Evolutionary conservation across 1,139 yeast species (phyloP).

Genomic region (Debaryomycetaceae sp.): DNA sequence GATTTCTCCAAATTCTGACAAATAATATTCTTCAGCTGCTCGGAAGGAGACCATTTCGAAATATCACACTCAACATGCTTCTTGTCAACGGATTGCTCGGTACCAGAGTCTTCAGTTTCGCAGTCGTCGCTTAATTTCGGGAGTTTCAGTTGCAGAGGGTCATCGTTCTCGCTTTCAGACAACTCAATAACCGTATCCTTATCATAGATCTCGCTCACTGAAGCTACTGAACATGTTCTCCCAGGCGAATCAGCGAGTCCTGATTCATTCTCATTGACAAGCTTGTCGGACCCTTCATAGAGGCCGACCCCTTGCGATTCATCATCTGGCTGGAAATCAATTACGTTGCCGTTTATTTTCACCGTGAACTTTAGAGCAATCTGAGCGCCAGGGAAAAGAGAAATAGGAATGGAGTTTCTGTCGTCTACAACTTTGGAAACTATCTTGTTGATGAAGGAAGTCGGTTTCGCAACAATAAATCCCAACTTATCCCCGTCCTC

Average conservation of each 20-base stretch:
- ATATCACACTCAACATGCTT: no score
- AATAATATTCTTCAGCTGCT: background rate
- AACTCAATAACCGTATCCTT: no score
- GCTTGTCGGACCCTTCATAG: background rate
- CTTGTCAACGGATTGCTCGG: no score
- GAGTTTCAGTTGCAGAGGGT: no score
- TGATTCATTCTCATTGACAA: background rate
- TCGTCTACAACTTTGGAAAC: constrained; percentile 9
- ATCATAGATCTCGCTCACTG: no score
- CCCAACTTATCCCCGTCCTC: constrained; percentile 26
- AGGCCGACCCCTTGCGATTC: background rate
- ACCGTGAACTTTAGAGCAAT: constrained; percentile 24
- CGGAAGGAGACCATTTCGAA: no score
- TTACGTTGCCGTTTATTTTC: constrained; percentile 5
- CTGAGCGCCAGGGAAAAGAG: constrained; percentile 21
- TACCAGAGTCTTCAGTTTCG: no score
- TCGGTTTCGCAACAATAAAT: constrained; percentile 30
- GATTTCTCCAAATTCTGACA: background rate
- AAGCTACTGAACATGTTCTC: background rate
- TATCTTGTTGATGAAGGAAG: constrained; percentile 17
- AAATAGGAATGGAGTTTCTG: constrained; percentile 15
- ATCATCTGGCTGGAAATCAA: background rate
- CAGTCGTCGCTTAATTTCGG: no score
- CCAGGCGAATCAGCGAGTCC: background rate
- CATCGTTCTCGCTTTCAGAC: no score